Evolutionary conservation across 192 early-diverging fungal species (phyloP), one percentile per base, ranked within the genome.

Genomic region (Lobulomyces angularis): DNA sequence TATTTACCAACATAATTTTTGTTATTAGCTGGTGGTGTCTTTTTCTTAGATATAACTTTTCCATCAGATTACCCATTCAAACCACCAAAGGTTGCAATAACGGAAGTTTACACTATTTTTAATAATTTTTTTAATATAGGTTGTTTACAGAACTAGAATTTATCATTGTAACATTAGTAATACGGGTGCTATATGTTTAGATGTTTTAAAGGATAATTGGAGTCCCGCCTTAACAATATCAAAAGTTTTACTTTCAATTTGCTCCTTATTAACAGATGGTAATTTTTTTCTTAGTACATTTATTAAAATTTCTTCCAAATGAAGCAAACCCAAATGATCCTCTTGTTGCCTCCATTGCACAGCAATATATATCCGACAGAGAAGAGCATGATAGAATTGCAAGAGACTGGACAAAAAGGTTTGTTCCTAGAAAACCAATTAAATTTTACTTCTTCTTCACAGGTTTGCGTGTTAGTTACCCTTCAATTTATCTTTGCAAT

Each of bases 151-250:
- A 24, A 97, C 93, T 17, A 79, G 82, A 34, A 92, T 97, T 34
- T 97, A 94, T 53, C 90, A 97, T 59, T 93, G 90, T 71, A 97
- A 97, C 54, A 86, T 97, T 61, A 90, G 88, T 58, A 79, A 71
- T 42, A 74, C 77, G 48, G 92, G 92, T 8, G 70, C 70, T 35
- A 92, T 97, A 41, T 97, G 92, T 62, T 61, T 97, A 44, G 88
- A 94, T 38, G 88, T 92, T 27, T 64, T 97, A 26, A 97, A 97
- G 62, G 90, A 97, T 51, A 90, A 97, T 56, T 97, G 90, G 92
- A 86, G 82, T 33, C 92, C 90, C 16, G 89, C 86, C 20, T 55
- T 97, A 41, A 94, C 92, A 8, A 90, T 92, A 46, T 84, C 86
- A 27, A 94, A 95, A 62, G 90, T 97, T 8, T 57, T 97, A 49